phyloP scores from a whole-genome alignment of 1,139 yeast species.

The Candida sp. region DNA sequence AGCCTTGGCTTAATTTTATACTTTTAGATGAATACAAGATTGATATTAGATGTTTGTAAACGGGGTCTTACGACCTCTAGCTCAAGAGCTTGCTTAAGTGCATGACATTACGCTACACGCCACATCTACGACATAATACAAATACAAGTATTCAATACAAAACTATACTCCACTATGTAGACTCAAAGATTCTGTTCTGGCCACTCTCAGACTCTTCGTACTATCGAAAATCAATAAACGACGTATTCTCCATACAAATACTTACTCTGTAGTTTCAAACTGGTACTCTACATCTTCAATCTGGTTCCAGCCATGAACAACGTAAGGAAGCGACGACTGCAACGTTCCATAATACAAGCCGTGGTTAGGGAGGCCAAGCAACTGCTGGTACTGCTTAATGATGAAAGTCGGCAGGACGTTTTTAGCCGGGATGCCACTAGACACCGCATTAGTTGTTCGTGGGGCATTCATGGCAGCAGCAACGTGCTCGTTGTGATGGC shows the following conservation, averaged over 20 bases:
- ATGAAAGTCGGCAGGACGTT: constrained; percentile 52
- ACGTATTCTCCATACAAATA: neutral
- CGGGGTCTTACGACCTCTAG: too few relatives aligned
- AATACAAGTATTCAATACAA: too few relatives aligned
- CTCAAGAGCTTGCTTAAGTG: too few relatives aligned
- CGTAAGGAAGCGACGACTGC: constrained; percentile 47
- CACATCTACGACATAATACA: too few relatives aligned
- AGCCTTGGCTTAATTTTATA: constrained; percentile 11
- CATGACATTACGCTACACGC: too few relatives aligned
- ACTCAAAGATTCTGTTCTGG: too few relatives aligned
- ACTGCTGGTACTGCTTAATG: constrained; percentile 44
- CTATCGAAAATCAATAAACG: neutral
- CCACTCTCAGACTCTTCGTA: neutral
- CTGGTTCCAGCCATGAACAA: constrained; percentile 47
- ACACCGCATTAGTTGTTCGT: neutral
- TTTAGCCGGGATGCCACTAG: constrained; percentile 20
- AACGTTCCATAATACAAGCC: constrained; percentile 41
- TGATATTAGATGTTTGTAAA: too few relatives aligned
- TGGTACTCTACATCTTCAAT: constrained; percentile 18
- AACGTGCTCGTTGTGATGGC: constrained; percentile 16
- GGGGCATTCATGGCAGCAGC: constrained; percentile 20
- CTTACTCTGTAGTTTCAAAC: constrained; percentile 8
- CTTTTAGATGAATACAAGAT: too few relatives aligned
- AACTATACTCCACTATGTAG: too few relatives aligned
- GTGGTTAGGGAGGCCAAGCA: constrained; percentile 47